These are phyloP conservation scores for Gnaphalium uliginosum DNA, from an alignment of 129 eudicot species.

Conservation along the genomic window DNA sequence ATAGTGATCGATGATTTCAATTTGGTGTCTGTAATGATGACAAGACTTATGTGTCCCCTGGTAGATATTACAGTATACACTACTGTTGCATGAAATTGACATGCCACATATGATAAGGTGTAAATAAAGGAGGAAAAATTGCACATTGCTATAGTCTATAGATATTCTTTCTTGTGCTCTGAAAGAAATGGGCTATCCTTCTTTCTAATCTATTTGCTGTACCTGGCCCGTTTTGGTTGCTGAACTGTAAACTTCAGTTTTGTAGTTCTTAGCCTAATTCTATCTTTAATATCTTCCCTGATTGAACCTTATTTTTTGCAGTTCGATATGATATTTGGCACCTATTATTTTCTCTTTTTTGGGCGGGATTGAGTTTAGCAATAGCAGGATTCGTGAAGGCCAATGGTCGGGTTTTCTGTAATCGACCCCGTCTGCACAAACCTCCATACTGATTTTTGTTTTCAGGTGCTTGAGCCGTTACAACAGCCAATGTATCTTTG, in stretches of 20 bases:
- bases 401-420: conserved; percentile 81
- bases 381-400: conserved; percentile 71
- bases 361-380: conserved; percentile 78
- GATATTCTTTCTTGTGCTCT: neutral
- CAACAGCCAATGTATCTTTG: conserved; percentile 8
- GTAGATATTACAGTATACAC: too few species aligned
- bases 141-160: neutral
- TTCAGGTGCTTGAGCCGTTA: neutral
- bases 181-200: neutral
- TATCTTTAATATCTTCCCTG: conserved; percentile 1
- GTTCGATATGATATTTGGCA: conserved; percentile 54
- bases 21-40: too few species aligned
- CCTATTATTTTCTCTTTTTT: conserved; percentile 60
- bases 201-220: neutral
- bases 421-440: conserved; percentile 75
- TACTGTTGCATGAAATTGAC: too few species aligned
- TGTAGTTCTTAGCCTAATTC: neutral
- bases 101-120: neutral
- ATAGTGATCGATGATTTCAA: neutral
- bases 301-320: conserved; percentile 39
- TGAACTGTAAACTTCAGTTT: neutral
- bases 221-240: conserved; percentile 2
- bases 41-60: too few species aligned
- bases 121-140: neutral
- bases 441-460: conserved; percentile 43